Evolutionary conservation across 2,329 filamentous ascomycete species (phyloP), one percentile per base, ranked within the genome.

Genomic region (Beauveria medogensis): DNA sequence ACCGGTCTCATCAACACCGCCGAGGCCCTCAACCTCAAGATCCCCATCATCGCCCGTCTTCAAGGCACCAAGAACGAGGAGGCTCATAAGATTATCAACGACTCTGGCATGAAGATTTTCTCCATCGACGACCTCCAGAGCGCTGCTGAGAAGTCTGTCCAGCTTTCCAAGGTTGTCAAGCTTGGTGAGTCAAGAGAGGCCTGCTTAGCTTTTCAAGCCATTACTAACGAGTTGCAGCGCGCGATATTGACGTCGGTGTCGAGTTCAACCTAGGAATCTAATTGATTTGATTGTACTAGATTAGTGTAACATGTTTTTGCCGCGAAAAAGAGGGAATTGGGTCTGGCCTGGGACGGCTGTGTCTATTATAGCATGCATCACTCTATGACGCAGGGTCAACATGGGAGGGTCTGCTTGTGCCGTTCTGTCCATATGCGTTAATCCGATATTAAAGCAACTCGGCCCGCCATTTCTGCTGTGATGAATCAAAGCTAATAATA

Each of bases 91-190:
- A 79, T 82, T 81, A 92, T 99, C 81, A 96, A 94, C 82, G 92
- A 99, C 75, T 95, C 92, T 59, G 92, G 94, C 70, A 86, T 99
- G 72, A 99, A 99, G 88, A 99, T 99, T 79, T 99, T 99, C 85
- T 95, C 91, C 71, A 97, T 99, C 65, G 93, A 97, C 74, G 94
- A 99, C 79, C 85, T 99, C 70, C 94, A 99, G 80, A 94, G 80
- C 73, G 94, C 94, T 47, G 94, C 94, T 66, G 94, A 97, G 85
- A 97, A 96, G 84, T 90, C 92, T 34, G 94, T 99, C 66, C 93
- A 99, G 79, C 93, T 99, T 78, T 97, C 92, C 71, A 97, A 97
- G 86, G 90, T 99, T 68, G 94, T 99, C 71, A 97, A 97, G 88
- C 90, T 96, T 87, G 91, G 88, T 90, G 80, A 81, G 87, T 50